These are phyloP conservation scores for Cyclotella cryptica DNA, from an alignment of 108 stramenopile species.

Conservation along the genomic window DNA sequence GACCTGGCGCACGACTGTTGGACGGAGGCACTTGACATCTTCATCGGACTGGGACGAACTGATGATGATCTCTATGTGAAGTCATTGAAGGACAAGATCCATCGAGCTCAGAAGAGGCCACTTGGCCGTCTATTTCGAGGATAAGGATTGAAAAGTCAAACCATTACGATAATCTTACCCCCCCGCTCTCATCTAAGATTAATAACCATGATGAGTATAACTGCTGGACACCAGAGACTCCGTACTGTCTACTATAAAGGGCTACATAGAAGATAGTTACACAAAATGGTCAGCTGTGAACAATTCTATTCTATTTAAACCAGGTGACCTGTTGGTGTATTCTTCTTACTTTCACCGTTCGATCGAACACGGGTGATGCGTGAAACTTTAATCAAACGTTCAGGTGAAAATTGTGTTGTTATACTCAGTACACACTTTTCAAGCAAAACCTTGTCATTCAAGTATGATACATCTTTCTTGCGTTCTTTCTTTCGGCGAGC, in stretches of 20 bases:
- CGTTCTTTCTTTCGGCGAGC: too few species aligned
- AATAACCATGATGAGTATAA: too few species aligned
- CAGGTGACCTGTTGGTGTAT: too few species aligned
- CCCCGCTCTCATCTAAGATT: too few species aligned
- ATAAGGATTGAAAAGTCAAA: neutral
- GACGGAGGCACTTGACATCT: constrained; percentile 45
- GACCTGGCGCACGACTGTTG: constrained; percentile 46
- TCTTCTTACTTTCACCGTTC: too few species aligned
- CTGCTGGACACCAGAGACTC: too few species aligned
- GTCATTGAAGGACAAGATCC: constrained; percentile 44
- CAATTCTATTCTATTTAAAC: too few species aligned
- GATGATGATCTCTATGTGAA: constrained; percentile 51
- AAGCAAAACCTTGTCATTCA: constrained; percentile 18
- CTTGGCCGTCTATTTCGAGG: constrained; percentile 40
- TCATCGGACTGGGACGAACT: constrained; percentile 30
- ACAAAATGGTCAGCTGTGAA: too few species aligned
- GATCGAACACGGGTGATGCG: neutral
- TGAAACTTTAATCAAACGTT: constrained; percentile 17
- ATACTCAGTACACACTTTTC: neutral
- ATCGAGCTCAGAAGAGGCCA: constrained; percentile 42
- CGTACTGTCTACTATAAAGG: too few species aligned
- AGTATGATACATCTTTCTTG: neutral
- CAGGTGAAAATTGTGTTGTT: too few species aligned
- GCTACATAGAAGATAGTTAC: too few species aligned
- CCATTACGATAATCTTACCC: neutral